A percentile compares a stretch with the other conserved stretches of the same genome.
Conservation (phyloP, 495 filamentous ascomycete species). For the Rhypophila decipiens region DNA sequence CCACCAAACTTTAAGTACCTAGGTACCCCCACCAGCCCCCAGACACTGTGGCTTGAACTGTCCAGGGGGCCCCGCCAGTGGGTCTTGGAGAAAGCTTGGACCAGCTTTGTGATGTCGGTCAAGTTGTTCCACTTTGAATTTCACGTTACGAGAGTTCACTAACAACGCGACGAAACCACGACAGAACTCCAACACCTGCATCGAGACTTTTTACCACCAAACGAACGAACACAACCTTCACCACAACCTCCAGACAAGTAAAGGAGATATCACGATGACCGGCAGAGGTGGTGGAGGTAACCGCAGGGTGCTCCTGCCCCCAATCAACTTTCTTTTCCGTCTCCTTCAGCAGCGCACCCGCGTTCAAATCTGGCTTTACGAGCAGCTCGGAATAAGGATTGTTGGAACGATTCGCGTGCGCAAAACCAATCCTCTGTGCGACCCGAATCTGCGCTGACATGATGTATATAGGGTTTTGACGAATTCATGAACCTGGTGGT, state of each 20-base stretch:
- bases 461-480: conserved; percentile 49
- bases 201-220: neutral
- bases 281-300: conserved; percentile 71
- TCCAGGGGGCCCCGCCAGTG: too few relatives aligned
- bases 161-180: neutral
- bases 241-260: conserved; percentile 3
- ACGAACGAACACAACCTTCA: neutral
- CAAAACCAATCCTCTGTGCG: conserved; percentile 15
- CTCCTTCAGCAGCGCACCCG: conserved; percentile 81
- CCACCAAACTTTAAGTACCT: too few relatives aligned
- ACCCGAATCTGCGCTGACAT: neutral
- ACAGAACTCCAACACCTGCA: neutral
- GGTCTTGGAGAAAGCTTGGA: too few relatives aligned
- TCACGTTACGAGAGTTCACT: neutral
- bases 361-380: conserved; percentile 93
- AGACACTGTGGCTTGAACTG: neutral
- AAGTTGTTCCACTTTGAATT: neutral
- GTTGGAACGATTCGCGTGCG: conserved; percentile 88
- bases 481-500: conserved; percentile 99
- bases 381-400: conserved; percentile 88
- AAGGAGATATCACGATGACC: conserved; percentile 69
- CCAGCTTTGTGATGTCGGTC: too few relatives aligned
- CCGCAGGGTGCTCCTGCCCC: conserved; percentile 86
- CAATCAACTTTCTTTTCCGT: conserved; percentile 97
- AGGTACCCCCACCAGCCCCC: neutral